Base-by-base conservation (phyloP, 192 early-diverging fungal genomes). In the Mortierella antarctica region DNA sequence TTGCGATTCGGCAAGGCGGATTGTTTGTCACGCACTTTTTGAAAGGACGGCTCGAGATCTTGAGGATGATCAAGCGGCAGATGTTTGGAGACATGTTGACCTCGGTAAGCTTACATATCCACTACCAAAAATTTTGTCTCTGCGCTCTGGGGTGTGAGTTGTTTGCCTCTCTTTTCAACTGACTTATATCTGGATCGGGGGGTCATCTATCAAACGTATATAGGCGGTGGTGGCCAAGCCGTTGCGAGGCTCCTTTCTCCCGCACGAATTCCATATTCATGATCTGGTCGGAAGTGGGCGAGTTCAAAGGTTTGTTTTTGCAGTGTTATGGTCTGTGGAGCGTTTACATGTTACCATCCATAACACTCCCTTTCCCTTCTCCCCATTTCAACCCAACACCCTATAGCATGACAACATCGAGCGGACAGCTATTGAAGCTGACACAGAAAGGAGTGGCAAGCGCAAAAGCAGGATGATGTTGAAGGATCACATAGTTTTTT, bases 271-370 rank as follows among this genome's bases (percentile, higher is more conserved):
- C 53, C 62, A 85, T 54, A 57, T 87, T 15, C 86, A 87, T 62
- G 86, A 87, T 59, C 48, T 87, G 47, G 60, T 87, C 10, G 86
- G 86, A 13, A 87, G 84, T 76, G 86, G 86, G 12, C 73, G 86
- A 13, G 86, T 82, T n/a, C 78, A 83, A 62, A 82, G 77, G 86
- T 87, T 74, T 62, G 13, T 45, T 5, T 6, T 10, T 15, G 6
- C 18, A 14, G 23, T n/a, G 0, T 46, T n/a, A 18, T 31, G 55
- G 6, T 42, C 23, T 62, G 50, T 74, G 7, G 31, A 31, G 3
- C 31, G 1, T 21, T 56, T 56, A 7, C 54, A 20, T 56, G 54
- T 12, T n/a, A 12, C 44, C 7, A 41, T 56, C 17, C 18, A 56
- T 21, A 20, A 56, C 54, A 56, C 1, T 39, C 21, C 49, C 41